Percentiles rank a stretch among this genome's conserved stretches.
These are phyloP conservation scores for Knufia petricola DNA, from an alignment of 2,329 filamentous ascomycete species.

Conservation along the genomic window DNA sequence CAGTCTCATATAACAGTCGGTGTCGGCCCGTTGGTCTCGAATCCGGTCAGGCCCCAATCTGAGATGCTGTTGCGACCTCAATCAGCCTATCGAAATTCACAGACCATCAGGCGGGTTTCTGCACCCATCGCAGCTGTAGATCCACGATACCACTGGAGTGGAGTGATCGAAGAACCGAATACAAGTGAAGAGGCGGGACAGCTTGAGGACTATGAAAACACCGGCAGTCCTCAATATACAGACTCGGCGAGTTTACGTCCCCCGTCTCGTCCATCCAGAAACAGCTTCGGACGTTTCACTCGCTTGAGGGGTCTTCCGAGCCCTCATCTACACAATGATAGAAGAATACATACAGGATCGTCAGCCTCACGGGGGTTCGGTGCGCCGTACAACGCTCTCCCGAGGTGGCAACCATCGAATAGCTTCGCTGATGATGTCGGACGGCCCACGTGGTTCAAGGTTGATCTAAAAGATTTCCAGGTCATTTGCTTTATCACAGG, in stretches of 20 bases:
- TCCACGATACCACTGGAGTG: constrained; percentile 36
- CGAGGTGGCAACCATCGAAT: constrained; percentile 46
- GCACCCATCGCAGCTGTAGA: constrained; percentile 30
- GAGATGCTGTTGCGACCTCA: constrained; percentile 7
- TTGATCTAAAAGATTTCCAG: constrained; percentile 35
- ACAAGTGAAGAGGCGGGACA: constrained; percentile 4
- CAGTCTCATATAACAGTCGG: constrained; percentile 21
- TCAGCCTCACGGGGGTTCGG: constrained; percentile 18
- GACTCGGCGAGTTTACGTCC: not conserved
- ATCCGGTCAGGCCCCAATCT: constrained; percentile 17
- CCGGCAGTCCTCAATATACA: not conserved
- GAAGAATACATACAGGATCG: constrained; percentile 36
- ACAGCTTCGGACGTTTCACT: not conserved
- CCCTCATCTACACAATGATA: constrained; percentile 59
- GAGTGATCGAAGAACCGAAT: constrained; percentile 21
- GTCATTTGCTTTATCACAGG: constrained; percentile 54
- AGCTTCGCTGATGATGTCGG: constrained; percentile 40
- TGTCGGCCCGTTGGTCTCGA: constrained; percentile 20
- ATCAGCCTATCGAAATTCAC: constrained; percentile 1
- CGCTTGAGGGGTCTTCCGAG: constrained; percentile 37
- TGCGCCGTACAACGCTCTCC: constrained; percentile 29
- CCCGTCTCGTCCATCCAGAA: not conserved
- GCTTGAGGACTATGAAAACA: not conserved
- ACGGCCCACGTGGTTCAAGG: constrained; percentile 52
- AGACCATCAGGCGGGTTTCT: constrained; percentile 16